phyloP scores from a whole-genome alignment of 257 asterid species.

The Lycium ferocissimum region DNA sequence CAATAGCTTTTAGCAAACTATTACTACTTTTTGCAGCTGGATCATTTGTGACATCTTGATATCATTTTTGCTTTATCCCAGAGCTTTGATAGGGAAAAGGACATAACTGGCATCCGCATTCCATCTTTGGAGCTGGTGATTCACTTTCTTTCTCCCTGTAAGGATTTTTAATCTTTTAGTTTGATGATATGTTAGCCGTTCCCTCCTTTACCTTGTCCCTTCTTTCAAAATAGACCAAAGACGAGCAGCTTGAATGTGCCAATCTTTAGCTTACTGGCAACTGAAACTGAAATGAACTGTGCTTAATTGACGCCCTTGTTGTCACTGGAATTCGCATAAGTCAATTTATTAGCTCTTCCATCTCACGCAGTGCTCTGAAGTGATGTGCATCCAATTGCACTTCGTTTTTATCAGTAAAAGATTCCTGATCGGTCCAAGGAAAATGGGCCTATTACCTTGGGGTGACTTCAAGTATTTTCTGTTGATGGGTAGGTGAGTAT shows the following conservation, averaged over 20 bases:
- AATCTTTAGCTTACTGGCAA: not conserved
- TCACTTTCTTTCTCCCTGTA: constrained; percentile 82
- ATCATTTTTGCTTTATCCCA: constrained; percentile 39
- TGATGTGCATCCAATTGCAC: not conserved
- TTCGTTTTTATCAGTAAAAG: not conserved
- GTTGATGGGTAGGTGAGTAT: constrained; percentile 13
- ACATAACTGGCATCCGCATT: constrained; percentile 69
- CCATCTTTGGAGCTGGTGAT: constrained; percentile 95
- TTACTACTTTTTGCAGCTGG: constrained; percentile 27
- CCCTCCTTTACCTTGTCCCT: constrained; percentile 2
- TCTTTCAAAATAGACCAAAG: not conserved
- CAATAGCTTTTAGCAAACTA: not conserved
- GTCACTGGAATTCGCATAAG: not conserved
- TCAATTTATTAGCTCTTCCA: not conserved
- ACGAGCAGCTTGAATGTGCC: constrained; percentile 16
- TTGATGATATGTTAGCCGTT: constrained; percentile 16
- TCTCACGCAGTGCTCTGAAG: not conserved
- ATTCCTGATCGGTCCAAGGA: not conserved
- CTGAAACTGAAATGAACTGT: not conserved
- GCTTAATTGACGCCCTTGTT: not conserved
- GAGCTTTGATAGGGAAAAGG: constrained; percentile 89
- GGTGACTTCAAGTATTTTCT: not conserved
- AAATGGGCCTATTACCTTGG: not conserved
- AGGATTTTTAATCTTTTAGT: constrained; percentile 53
- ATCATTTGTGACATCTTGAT: constrained; percentile 11